Evolutionary conservation across 495 filamentous ascomycete genomes (phyloP), one percentile per base, ranked within the genome.

Genomic region (Trichoderma asperelloides): DNA sequence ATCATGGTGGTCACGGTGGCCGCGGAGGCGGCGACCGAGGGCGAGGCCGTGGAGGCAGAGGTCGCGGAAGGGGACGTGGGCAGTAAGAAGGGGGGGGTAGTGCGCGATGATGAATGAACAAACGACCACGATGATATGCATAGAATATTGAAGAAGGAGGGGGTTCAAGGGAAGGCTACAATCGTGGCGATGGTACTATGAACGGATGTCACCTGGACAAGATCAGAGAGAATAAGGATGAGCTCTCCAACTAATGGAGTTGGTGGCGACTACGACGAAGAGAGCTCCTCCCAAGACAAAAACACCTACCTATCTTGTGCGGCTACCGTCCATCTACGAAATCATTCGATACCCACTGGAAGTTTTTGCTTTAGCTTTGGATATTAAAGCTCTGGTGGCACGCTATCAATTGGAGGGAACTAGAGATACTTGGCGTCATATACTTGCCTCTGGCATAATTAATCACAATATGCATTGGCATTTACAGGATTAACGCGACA

Each of bases 1-100:
- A 89, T 70, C 79, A 86, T 67, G 81, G 86, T 63, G 85, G 87
- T 43, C 75, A 85, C 70, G 82, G 86, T 28, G 80, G 79, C 64
- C 75, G 80, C n/a, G 75, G 75, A 68, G 72, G 79, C 69, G 77
- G 80, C n/a, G 70, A 81, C 39, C 79, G 82, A 63, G 78, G 82
- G 28, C 76, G 86, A 70, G 82, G 81, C 21, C 86, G 86, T 1
- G 72, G 82, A 60, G 82, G 83, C 23, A 70, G 78, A 51, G 78
- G 77, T 45, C 73, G 73, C 28, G 75, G 75, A 71, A 39, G 49
- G 23, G 60, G 57, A 30, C 64, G 64, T 43, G 63, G 63, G 47
- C 23, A 49, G 37, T 55, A 43, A 4, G 51, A 63, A 39, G 9
- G 66, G 37, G 57, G 12, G 33, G 37, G 39, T 67, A 37, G 13